Evolutionary conservation across 176 grass and related monocot species (phyloP), one percentile per base, ranked within the genome.

Genomic region (Calamus simplicifolius): DNA sequence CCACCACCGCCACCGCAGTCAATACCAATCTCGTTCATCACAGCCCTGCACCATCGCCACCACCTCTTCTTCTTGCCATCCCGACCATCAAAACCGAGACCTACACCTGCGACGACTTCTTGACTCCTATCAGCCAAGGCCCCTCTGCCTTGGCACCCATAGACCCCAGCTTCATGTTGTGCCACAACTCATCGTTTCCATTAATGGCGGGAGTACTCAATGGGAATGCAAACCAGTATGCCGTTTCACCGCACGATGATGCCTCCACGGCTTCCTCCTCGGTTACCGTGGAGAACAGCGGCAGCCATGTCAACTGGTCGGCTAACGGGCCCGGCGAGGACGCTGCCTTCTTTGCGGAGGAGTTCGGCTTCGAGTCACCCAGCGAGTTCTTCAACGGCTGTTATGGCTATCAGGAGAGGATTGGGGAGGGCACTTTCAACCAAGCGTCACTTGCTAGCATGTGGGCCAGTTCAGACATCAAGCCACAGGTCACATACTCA

Each of bases 31-130:
- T 43, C 35, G 27, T 77, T 29, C 55, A 19, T 29, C 50, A 19
- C 7, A 27, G 35, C 18, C 57, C 68, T 57, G 61, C 58, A 29
- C 58, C 31, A 3, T 43, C 52, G 7, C 19, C 15, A 25, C 4
- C 75, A 14, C 16, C 48, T 0, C 70, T 73, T 30, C 70, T 80
- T 38, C 73, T 84, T n/a, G 5, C 19, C 68, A 58, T 79, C 35
- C 85, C 89, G 2, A 48, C 64, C 3, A 66, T 95, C 27, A 95
- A 95, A 70, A 81, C 72, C 1, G 81, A 95, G 78, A 12, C 29
- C 17, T 95, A 95, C 85, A 69, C 74, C 60, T 79, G 53, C 55
- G 85, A 80, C 50, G 89, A 82, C 63, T 89, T 95, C 78, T 72
- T 89, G 19, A 57, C 57, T 53, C 72, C 77, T 13, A 12, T 43